Evolutionary conservation across 495 filamentous ascomycete genomes (phyloP).

Genomic region (Penicillium subrubescens): DNA sequence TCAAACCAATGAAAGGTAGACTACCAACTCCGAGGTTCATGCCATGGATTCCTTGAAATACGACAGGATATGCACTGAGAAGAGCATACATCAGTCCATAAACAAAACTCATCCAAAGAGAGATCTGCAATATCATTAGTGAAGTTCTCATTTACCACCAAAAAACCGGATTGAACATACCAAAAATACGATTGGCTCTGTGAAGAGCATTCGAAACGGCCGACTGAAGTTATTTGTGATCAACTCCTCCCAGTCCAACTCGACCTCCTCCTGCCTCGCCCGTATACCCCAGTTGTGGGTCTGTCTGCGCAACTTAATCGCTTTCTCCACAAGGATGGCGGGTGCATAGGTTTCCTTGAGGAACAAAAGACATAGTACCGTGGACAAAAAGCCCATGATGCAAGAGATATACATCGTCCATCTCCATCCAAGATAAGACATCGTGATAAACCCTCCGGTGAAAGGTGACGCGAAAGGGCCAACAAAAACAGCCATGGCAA

Average conservation of each 20-base stretch:
- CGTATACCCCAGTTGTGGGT: conserved; percentile 53
- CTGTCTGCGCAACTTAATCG: conserved; percentile 40
- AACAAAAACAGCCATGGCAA: conserved; percentile 51
- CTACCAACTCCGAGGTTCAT: conserved; percentile 42
- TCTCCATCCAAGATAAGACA: conserved; percentile 48
- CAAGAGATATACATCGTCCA: conserved; percentile 51
- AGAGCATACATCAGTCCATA: conserved; percentile 49
- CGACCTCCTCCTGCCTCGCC: conserved; percentile 51
- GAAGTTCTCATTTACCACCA: background rate
- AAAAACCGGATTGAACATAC: conserved; percentile 4
- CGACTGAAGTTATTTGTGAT: conserved; percentile 46
- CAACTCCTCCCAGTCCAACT: conserved; percentile 44
- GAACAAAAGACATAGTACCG: conserved; percentile 33
- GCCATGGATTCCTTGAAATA: conserved; percentile 41
- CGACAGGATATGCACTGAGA: conserved; percentile 43
- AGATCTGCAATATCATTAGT: conserved; percentile 39
- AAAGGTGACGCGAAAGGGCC: conserved; percentile 53
- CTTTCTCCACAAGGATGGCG: conserved; percentile 42
- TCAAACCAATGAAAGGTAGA: conserved; percentile 43
- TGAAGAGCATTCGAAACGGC: conserved; percentile 50
- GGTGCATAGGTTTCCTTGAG: conserved; percentile 45
- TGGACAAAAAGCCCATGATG: conserved; percentile 42
- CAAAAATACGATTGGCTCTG: conserved; percentile 40
- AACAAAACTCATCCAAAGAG: conserved; percentile 50
- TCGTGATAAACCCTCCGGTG: conserved; percentile 46